phyloP scores from a whole-genome alignment of 2,329 filamentous ascomycete species.

The Fonsecaea erecta region DNA sequence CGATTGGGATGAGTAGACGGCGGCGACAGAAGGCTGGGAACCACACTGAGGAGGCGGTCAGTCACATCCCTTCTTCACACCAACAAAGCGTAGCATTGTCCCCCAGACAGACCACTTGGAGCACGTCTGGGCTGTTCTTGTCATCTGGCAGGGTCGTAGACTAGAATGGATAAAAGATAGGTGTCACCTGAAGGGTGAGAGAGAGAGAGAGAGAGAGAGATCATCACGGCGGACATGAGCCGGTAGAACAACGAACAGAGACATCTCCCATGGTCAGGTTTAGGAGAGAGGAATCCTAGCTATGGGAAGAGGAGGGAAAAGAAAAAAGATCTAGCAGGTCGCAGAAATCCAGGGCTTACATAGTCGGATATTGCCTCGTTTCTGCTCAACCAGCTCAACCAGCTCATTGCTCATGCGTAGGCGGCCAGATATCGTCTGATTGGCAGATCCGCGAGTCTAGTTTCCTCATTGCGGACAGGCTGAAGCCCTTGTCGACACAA shows the following conservation, averaged over 20 bases:
- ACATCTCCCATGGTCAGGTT: not conserved
- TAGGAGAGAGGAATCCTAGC: not conserved
- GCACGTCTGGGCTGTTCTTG: not conserved
- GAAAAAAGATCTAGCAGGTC: conserved; percentile 13
- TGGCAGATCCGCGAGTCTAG: conserved; percentile 24
- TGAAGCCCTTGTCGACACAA: conserved; percentile 29
- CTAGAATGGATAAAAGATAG: not conserved
- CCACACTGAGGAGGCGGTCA: not conserved
- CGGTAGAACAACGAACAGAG: not conserved
- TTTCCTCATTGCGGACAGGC: conserved; percentile 23
- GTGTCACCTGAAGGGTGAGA: not conserved
- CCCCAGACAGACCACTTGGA: not conserved
- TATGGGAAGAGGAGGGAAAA: conserved; percentile 16
- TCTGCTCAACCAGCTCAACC: conserved; percentile 26
- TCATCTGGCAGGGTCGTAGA: not conserved
- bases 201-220: not conserved
- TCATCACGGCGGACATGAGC: not conserved
- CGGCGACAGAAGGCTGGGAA: not conserved
- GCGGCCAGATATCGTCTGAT: conserved; percentile 24
- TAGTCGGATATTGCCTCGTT: conserved; percentile 20
- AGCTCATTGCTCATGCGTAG: conserved; percentile 13
- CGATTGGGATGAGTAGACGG: not conserved
- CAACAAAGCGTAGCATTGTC: not conserved
- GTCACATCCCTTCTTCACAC: not conserved
- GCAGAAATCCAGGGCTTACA: conserved; percentile 29